Evolutionary conservation across 257 asterid species (phyloP), one percentile per base, ranked within the genome.

Genomic region (Rehmannia glutinosa): DNA sequence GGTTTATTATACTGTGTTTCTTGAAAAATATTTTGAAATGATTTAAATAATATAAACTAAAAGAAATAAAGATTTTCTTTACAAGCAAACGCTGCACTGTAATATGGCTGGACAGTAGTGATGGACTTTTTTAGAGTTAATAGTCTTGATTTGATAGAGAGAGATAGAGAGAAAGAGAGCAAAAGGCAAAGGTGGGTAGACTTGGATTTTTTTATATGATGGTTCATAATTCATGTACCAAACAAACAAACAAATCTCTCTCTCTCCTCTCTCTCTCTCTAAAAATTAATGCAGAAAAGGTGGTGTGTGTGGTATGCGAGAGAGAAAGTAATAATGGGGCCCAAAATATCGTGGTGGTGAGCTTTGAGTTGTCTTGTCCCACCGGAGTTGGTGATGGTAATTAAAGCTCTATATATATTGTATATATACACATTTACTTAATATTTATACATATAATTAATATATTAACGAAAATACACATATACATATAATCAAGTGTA

Each of bases 51-150:
- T 23, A n/a, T n/a, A n/a, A n/a, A n/a, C n/a, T n/a, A n/a, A n/a
- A n/a, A n/a, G 12, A 20, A 56, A 46, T 47, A 9, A 38, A 32
- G 28, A 47, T 39, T 33, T 16, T 62, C 53, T 78, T 69, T 66
- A 62, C 82, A 85, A 81, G 87, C 86, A 46, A 76, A 80, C 64
- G 73, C 74, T 81, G 62, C 71, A 65, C 84, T 76, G 87, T 67
- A 77, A 78, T 75, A 61, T 76, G 80, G 87, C 85, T 81, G 90
- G 79, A 83, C 77, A 67, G 58, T 70, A 79, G 75, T 66, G 57
- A 71, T 42, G 12, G 57, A 62, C 66, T 54, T 43, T 64, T 60
- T 64, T 19, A 45, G 23, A 28, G 17, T 35, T 21, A 33, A 8
- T 43, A 51, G 61, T n/a, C 15, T 43, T 72, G 58, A 73, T 23